These are phyloP conservation scores for Sarocladiaceae sp. DNA, from an alignment of 2,329 filamentous ascomycete species.

Conservation along the genomic window DNA sequence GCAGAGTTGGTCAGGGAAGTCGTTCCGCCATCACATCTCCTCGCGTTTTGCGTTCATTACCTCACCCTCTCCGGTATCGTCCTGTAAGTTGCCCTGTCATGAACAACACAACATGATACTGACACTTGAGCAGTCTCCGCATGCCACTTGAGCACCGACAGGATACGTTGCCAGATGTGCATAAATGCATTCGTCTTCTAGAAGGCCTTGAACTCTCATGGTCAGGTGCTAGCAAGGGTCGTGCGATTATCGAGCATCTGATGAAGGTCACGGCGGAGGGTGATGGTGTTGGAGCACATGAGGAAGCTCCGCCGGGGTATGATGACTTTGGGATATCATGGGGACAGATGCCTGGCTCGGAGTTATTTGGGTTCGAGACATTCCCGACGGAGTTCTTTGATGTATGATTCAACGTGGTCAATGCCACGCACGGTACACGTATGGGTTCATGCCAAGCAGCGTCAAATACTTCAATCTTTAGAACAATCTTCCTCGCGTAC, in stretches of 20 bases:
- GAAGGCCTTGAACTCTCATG: conserved; percentile 20
- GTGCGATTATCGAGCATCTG: conserved; percentile 21
- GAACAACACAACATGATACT: background rate
- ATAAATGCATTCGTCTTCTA: conserved; percentile 18
- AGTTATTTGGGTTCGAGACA: background rate
- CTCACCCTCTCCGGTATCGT: conserved; percentile 21
- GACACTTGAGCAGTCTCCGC: conserved; percentile 13
- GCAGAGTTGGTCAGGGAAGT: conserved; percentile 17
- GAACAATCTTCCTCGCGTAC: no score
- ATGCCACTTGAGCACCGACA: conserved; percentile 13
- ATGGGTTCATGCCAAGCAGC: no score
- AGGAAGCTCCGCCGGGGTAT: background rate
- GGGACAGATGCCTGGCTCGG: background rate
- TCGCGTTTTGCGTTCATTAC: conserved; percentile 22
- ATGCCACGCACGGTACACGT: no score
- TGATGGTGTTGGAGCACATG: background rate
- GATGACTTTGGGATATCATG: background rate
- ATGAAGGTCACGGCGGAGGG: conserved; percentile 8
- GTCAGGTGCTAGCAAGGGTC: conserved; percentile 19
- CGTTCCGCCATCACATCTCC: conserved; percentile 21
- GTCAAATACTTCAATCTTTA: no score
- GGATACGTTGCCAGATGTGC: conserved; percentile 13
- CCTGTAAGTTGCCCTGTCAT: conserved; percentile 16
- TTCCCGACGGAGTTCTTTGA: background rate
- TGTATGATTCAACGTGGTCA: no score